Evolutionary conservation across 441 rosid species (phyloP).

Genomic region (Gossypium lobatum): DNA sequence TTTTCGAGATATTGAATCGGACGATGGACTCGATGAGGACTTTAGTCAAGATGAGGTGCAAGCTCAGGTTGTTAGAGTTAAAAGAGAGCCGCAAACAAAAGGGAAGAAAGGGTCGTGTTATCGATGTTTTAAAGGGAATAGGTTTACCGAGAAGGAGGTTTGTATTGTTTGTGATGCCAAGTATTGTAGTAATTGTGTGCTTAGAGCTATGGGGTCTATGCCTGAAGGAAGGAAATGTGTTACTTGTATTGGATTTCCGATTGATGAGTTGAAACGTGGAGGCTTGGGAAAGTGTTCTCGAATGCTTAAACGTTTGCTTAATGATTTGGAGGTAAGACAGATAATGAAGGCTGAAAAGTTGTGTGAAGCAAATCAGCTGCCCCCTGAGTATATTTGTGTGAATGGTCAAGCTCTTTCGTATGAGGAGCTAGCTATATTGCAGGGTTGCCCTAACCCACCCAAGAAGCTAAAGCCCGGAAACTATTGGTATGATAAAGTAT

Average conservation of each 20-base stretch:
- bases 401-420: constrained; percentile 61
- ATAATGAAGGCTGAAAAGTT: constrained; percentile 77
- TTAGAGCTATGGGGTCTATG: constrained; percentile 97
- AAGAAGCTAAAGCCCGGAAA: constrained; percentile 82
- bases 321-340: constrained; percentile 74
- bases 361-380: constrained; percentile 83
- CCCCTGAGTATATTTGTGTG: constrained; percentile 73
- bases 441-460: constrained; percentile 73
- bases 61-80: constrained; percentile 32
- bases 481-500: constrained; percentile 95
- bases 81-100: constrained; percentile 47
- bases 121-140: constrained; percentile 68
- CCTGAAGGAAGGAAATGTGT: constrained; percentile 98
- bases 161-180: constrained; percentile 91
- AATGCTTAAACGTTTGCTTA: constrained; percentile 71
- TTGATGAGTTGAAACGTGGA: constrained; percentile 68
- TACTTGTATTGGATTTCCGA: constrained; percentile 74
- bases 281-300: constrained; percentile 78
- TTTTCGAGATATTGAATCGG: constrained; percentile 62
- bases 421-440: constrained; percentile 62
- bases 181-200: constrained; percentile 75
- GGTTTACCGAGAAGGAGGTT: constrained; percentile 86
- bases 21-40: constrained; percentile 46
- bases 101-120: constrained; percentile 82
- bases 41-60: constrained; percentile 43